These are phyloP conservation scores for Pleurotus tuoliensis DNA, from an alignment of 768 basidiomycete species.

Conservation along the genomic window DNA sequence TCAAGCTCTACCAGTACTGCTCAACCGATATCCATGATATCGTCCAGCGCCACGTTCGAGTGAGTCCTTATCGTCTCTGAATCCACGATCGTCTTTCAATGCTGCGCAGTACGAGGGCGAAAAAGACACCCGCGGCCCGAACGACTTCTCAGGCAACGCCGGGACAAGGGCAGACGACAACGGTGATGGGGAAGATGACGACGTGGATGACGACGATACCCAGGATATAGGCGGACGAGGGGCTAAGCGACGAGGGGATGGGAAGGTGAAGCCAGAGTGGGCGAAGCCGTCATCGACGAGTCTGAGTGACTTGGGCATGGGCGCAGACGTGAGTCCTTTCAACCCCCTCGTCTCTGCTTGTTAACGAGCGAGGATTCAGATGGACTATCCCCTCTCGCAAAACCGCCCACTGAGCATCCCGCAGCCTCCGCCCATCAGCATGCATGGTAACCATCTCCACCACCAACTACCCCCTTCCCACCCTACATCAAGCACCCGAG, in stretches of 20 bases:
- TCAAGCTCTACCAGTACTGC: slow-evolving; percentile 81
- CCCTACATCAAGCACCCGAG: slow-evolving; percentile 29
- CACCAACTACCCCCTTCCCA: slow-evolving; percentile 17
- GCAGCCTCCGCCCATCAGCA: slow-evolving; percentile 22
- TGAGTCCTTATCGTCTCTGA: slow-evolving; percentile 17
- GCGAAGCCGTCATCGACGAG: slow-evolving; percentile 4
- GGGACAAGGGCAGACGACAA: slow-evolving; percentile 26
- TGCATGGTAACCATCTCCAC: slow-evolving; percentile 18
- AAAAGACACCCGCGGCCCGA: slow-evolving; percentile 41
- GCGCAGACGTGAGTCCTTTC: slow-evolving; percentile 4
- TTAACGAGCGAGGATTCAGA: slow-evolving; percentile 17
- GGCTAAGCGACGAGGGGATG: slow-evolving; percentile 28
- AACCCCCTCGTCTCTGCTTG: slow-evolving; percentile 14
- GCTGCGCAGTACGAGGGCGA: slow-evolving; percentile 42
- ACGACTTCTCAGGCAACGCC: slow-evolving; percentile 39
- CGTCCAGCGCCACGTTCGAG: slow-evolving; percentile 60
- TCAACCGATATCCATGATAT: slow-evolving; percentile 67
- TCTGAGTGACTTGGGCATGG: slow-evolving; percentile 2
- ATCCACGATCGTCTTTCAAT: slow-evolving; percentile 11
- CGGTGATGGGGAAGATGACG: slow-evolving; percentile 37
- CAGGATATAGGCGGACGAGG: slow-evolving; percentile 15
- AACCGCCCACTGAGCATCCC: slow-evolving; percentile 23
- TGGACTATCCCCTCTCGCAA: slow-evolving; percentile 11
- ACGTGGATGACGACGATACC: slow-evolving; percentile 38
- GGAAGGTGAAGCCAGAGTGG: slow-evolving; percentile 26